These are phyloP conservation scores for Vitis amurensis DNA, from an alignment of 164 flowering plant genomes.

Conservation along the genomic window DNA sequence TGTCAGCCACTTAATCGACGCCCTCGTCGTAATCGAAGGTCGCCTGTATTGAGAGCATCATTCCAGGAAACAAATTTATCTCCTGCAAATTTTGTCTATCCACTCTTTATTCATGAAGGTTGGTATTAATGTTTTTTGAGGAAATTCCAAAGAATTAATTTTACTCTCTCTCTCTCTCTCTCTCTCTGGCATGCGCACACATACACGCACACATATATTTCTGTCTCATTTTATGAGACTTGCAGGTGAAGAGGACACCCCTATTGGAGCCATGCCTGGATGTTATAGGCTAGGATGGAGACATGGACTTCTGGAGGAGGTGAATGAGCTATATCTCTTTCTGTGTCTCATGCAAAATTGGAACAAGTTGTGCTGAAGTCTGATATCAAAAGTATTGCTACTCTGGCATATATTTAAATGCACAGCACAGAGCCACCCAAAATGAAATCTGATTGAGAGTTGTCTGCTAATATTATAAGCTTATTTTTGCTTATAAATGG, in stretches of 20 bases:
- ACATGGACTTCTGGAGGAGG: conserved; percentile 96
- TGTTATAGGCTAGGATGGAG: conserved; percentile 99
- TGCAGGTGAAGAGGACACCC: conserved; percentile 93
- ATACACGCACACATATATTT: too few relatives aligned
- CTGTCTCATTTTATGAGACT: conserved; percentile 11
- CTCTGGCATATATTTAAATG: not conserved
- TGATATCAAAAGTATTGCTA: not conserved
- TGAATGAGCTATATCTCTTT: conserved; percentile 18
- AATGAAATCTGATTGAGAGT: too few relatives aligned
- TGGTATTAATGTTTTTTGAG: conserved; percentile 8
- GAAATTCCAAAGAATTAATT: not conserved
- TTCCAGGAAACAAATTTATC: conserved; percentile 84
- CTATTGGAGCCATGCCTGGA: conserved; percentile 99
- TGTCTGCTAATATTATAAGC: too few relatives aligned
- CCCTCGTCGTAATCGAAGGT: conserved; percentile 84
- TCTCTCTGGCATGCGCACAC: not conserved
- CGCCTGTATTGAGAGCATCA: conserved; percentile 75
- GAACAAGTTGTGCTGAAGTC: not conserved
- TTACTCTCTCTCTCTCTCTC: not conserved
- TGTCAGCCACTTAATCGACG: conserved; percentile 53
- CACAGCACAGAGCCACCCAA: too few relatives aligned
- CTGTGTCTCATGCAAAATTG: not conserved
- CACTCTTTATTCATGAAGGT: conserved; percentile 98
- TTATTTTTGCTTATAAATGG: too few relatives aligned
- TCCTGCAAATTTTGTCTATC: conserved; percentile 90